Evolutionary conservation across 2,329 filamentous ascomycete species (phyloP), one percentile per base, ranked within the genome.

Genomic region (Albophoma yamanashiensis): DNA sequence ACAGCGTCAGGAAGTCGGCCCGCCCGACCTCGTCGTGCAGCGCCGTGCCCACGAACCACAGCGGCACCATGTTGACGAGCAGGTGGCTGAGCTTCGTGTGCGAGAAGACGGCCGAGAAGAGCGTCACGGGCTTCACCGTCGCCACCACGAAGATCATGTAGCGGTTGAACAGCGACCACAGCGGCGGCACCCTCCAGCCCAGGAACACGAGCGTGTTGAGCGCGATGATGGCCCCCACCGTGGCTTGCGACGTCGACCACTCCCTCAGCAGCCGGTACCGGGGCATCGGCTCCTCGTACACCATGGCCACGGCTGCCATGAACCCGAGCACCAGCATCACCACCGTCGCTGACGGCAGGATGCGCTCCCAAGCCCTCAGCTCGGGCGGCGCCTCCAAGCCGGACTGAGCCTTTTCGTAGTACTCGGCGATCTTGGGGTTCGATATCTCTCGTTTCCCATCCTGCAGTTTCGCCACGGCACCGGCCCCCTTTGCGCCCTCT

Each of bases 11-110:
- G 73, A 91, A 91, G 59, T 82, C 79, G 17, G 82, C 86, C 14
- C 88, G 80, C 14, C 87, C 88, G 34, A 91, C 75, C 65, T 91
- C 86, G 62, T 90, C 85, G 72, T 90, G 87, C 40, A 91, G 76
- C 1, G 80, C 77, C 12, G 81, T 81, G 31, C 89, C 90, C 22
- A 91, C 77, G 67, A 89, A 76, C 76, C 80, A 87, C 5, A 93
- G 76, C 47, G 82, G 75, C 11, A 80, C 65, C 82, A 89, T 85
- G 73, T 93, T 93, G 50, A 78, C 69, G 31, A 78, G 62, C 43
- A 89, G 70, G 71, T 94, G 90, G 55, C 72, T 67, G 22, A 85
- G 64, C 3, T 72, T 74, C 59, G 88, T 82, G 74, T 94, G 90
- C 25, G 86, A 89, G 75, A 92, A 89, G 57, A 83, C 75, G 64